Evolutionary conservation across 495 filamentous ascomycete genomes (phyloP), one percentile per base, ranked within the genome.

Genomic region (Penicillium atrosanguineum): DNA sequence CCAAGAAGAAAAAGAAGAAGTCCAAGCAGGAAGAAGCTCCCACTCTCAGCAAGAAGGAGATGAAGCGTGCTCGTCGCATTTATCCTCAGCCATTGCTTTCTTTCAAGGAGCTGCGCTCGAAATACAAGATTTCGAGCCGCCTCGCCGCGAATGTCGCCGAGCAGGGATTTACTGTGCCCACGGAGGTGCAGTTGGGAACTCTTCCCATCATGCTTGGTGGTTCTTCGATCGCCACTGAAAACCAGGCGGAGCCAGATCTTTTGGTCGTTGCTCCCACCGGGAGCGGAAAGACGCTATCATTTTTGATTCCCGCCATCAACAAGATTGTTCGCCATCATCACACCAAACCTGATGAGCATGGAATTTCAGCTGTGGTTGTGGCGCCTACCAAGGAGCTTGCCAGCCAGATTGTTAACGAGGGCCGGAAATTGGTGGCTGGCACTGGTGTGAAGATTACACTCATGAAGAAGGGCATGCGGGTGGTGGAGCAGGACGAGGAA

Each of bases 261-360:
- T 62, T 98, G 31, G 86, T 87, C 4, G 85, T 97, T 31, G 94
- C 94, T 14, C 95, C 95, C 3, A 99, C 94, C 4, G 94, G 94
- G 18, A 96, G 91, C 63, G 94, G 94, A n/a, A 99, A 99, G 74
- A 97, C 94, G 0, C 68, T 97, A 49, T 88, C 90, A 4, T 99
- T 96, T 62, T 68, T 97, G 64, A 87, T 99, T 23, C 90, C 91
- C 0, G 78, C 90, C 16, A 79, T 97, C 45, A 86, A 96, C 63
- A 77, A 80, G 44, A 82, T 93, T 42, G 73, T 93, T 26, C 73
- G 72, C 41, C 69, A 75, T 50, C 74, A 76, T 48, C 72, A 73
- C 73, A 59, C 71, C 45, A 70, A 77, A 40, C 48, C 65, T 25
- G 67, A 71, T 7, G 67, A 76, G 46, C 81, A 83, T 59, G 75